Conservation (phyloP, 257 asterid species). For the Solanum gracilifrons region DNA sequence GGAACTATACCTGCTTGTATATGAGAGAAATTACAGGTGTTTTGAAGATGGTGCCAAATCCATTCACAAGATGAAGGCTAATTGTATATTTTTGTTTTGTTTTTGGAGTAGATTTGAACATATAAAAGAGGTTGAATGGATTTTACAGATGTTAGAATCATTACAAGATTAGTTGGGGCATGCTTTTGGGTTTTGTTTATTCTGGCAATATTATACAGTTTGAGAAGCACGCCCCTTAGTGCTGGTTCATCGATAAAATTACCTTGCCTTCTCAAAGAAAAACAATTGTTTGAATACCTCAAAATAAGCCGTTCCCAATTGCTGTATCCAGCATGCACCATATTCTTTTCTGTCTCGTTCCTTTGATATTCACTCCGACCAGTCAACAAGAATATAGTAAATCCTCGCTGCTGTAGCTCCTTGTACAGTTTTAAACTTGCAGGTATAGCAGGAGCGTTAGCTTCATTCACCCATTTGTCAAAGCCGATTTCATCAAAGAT, state of each 20-base stretch:
- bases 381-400: conserved; percentile 57
- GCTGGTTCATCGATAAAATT: background rate
- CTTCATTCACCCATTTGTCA: conserved; percentile 58
- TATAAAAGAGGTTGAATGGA: background rate
- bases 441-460: conserved; percentile 61
- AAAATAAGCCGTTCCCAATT: conserved; percentile 72
- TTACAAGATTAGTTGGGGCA: background rate
- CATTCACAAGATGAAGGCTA: background rate
- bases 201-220: background rate
- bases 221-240: background rate
- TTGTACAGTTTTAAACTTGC: conserved; percentile 64
- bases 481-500: conserved; percentile 43
- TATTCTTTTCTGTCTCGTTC: conserved; percentile 50
- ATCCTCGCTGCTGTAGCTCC: conserved; percentile 48
- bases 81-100: background rate
- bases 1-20: background rate
- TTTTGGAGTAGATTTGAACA: background rate
- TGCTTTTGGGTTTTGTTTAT: background rate
- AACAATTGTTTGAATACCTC: conserved; percentile 34
- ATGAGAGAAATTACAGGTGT: background rate
- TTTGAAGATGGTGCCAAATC: background rate
- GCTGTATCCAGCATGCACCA: conserved; percentile 45
- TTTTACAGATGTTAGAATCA: background rate
- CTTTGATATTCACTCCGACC: conserved; percentile 72
- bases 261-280: background rate